phyloP scores from a whole-genome alignment of 2,329 filamentous ascomycete genomes.

The Fusarium sp. region DNA sequence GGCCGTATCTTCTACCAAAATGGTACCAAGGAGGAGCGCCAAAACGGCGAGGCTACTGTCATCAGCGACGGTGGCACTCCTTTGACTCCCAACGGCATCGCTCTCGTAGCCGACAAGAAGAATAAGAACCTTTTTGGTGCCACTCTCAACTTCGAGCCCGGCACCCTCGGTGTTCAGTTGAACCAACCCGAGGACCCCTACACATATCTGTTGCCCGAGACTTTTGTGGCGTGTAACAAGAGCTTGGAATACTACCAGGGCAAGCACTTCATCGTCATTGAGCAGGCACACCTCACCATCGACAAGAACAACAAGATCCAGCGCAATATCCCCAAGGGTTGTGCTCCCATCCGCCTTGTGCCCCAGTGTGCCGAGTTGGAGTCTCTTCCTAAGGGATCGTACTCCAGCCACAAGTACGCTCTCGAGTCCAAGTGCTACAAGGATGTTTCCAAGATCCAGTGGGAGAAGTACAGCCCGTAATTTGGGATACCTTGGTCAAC shows the following conservation, averaged over 20 bases:
- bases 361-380: conserved; percentile 57
- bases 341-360: conserved; percentile 57
- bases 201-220: conserved; percentile 50
- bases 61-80: conserved; percentile 57
- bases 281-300: conserved; percentile 50
- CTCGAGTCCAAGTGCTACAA: conserved; percentile 55
- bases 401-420: conserved; percentile 55
- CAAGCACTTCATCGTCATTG: conserved; percentile 53
- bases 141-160: conserved; percentile 50
- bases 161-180: conserved; percentile 52
- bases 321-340: conserved; percentile 49
- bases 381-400: conserved; percentile 51
- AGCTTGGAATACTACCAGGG: conserved; percentile 56
- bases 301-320: conserved; percentile 39
- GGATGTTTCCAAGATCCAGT: conserved; percentile 50
- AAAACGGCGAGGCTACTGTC: conserved; percentile 49
- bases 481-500: not conserved
- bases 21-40: conserved; percentile 55
- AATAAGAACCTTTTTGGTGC: conserved; percentile 49
- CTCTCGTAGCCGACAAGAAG: conserved; percentile 44
- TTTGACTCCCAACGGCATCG: conserved; percentile 53
- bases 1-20: conserved; percentile 62
- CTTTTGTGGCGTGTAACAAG: conserved; percentile 58
- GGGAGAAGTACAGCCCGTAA: conserved; percentile 42
- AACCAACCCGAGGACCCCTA: conserved; percentile 39